Evolutionary conservation across 2,329 filamentous ascomycete species (phyloP).

Genomic region (Cladosporium sp.): DNA sequence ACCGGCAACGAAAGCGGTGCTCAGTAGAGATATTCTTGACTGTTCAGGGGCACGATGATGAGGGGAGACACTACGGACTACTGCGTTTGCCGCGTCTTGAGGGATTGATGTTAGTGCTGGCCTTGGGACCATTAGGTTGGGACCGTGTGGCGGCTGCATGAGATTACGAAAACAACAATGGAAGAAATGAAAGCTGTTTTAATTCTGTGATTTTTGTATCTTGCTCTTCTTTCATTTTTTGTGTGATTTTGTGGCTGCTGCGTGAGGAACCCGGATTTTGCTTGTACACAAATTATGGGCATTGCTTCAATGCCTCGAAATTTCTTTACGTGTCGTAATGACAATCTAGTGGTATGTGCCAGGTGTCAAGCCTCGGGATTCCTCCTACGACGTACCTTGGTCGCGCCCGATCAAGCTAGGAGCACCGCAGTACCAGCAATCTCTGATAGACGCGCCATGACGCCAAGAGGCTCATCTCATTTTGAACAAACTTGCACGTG

Average conservation of each 20-base stretch:
- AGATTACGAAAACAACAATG: neutral
- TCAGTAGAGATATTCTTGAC: neutral
- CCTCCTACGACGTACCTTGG: neutral
- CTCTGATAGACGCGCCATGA: neutral
- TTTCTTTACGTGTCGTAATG: neutral
- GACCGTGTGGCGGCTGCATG: neutral
- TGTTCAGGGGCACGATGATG: neutral
- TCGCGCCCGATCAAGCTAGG: neutral
- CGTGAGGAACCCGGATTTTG: neutral
- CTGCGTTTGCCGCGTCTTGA: neutral
- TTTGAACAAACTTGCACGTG: neutral
- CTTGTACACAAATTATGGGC: neutral
- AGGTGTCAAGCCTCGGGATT: neutral
- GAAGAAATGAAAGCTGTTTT: neutral
- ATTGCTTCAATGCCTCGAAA: neutral
- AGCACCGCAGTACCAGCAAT: neutral
- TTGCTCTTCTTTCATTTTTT: neutral
- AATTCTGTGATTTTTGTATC: neutral
- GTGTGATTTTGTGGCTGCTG: neutral
- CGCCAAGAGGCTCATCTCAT: neutral
- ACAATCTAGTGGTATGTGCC: neutral
- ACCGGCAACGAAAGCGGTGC: slow-evolving; percentile 8
- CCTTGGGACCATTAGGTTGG: neutral
- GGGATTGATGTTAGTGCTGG: neutral
- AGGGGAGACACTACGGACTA: neutral